Base-by-base conservation (phyloP, 371 early-diverging fungal species). In the Rhizomucor pusillus region DNA sequence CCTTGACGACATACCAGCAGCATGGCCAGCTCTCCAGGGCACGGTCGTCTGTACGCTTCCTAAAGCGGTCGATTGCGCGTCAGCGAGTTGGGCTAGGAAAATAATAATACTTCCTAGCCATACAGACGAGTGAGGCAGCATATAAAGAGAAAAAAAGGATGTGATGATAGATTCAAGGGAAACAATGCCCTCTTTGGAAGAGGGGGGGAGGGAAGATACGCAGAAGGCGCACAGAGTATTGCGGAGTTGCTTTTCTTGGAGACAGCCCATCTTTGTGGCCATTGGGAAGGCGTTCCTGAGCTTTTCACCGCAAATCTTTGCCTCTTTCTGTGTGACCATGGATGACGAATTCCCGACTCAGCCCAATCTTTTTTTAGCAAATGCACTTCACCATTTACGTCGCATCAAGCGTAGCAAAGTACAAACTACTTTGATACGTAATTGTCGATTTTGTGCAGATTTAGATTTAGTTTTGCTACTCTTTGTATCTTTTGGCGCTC, bases 1-100 rank as follows among this genome's bases (percentile, higher is more conserved):
- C 19, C 36, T 45, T 20, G 40, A 54, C 12, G 12, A 20, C 34
- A 14, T 62, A 77, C 78, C 75, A 57, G 78, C 63, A 48, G 66
- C 75, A 52, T 77, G 78, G 29, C 73, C 78, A n/a, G 75, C 75
- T 67, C 60, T 60, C 78, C 78, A 77, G 16, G 69, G 69, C 12
- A 71, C 68, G 20, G 64, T 58, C 34, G 72, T 64, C 41, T 68
- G 57, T 39, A 62, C 55, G 19, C 51, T 11, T 6, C 76, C 73
- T 23, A 72, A 55, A 24, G 47, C 59, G n/a, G 55, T 47, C 33
- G 57, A 23, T 35, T 47, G 47, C 11, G 47, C 44, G 36, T 24
- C 18, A 12, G 37, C 46, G 14, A 33, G 43, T 24, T 25, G 25
- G 29, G 47, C 47, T 14, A 53, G 46, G 54, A 53, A 45, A 53